These are phyloP conservation scores for Puccinia hordei DNA, from an alignment of 1,284 basidiomycete genomes.

Conservation along the genomic window DNA sequence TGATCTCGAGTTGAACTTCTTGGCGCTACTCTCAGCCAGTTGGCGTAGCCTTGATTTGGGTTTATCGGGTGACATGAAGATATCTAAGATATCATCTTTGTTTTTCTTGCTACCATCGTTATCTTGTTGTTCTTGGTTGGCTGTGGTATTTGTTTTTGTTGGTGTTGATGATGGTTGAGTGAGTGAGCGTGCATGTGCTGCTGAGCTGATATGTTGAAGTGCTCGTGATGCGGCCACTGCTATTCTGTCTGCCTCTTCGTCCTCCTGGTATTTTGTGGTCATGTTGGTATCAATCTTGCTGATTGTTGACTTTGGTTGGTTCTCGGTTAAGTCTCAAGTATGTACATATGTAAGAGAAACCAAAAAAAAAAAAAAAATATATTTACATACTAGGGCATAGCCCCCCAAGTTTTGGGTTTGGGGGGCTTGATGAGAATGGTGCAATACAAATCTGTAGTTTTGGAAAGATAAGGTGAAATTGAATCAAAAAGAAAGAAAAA, in stretches of 20 bases:
- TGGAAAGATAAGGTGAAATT: too few relatives aligned
- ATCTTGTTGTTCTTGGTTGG: neutral
- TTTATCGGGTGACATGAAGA: constrained; percentile 29
- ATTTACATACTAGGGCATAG: too few relatives aligned
- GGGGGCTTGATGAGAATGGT: too few relatives aligned
- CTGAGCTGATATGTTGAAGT: constrained; percentile 23
- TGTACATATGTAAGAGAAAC: too few relatives aligned
- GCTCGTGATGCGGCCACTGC: constrained; percentile 32
- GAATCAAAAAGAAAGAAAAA: too few relatives aligned
- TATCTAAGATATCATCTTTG: constrained; percentile 24
- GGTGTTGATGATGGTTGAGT: neutral
- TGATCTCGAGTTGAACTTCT: constrained; percentile 2
- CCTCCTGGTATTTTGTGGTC: too few relatives aligned
- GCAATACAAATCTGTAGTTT: too few relatives aligned
- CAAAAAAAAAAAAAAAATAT: too few relatives aligned
- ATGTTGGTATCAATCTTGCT: too few relatives aligned
- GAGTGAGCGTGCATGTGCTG: constrained; percentile 32
- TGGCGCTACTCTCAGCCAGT: constrained; percentile 37
- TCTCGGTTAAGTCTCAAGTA: too few relatives aligned
- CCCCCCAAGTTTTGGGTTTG: too few relatives aligned
- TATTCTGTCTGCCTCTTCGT: constrained; percentile 10
- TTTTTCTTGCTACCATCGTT: neutral
- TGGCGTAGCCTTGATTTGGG: constrained; percentile 47
- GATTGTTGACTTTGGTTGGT: too few relatives aligned
- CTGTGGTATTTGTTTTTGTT: neutral